Conservation (phyloP, 768 basidiomycete species). For the Macrolepiota albuminosa region DNA sequence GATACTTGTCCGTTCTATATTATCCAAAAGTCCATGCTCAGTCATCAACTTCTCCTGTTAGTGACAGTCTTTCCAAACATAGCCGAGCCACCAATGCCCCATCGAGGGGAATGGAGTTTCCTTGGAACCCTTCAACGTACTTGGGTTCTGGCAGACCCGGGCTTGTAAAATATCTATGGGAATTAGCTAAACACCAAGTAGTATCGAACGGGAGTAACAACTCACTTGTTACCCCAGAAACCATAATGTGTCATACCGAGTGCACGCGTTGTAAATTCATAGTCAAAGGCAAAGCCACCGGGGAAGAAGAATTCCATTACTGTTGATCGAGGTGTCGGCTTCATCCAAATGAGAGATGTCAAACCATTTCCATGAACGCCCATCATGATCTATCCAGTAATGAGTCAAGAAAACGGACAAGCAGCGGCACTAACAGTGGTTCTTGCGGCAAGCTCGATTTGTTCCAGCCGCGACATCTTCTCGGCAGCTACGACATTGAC, state of each 20-base stretch:
- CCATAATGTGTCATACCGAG: conserved; percentile 82
- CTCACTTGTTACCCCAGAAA: conserved; percentile 75
- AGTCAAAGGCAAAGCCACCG: conserved; percentile 81
- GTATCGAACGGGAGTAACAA: neutral
- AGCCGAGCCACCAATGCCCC: conserved; percentile 61
- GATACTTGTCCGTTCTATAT: neutral
- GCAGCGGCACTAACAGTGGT: conserved; percentile 57
- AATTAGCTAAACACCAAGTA: neutral
- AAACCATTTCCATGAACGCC: conserved; percentile 93
- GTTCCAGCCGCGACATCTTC: conserved; percentile 72
- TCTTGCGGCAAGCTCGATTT: conserved; percentile 73
- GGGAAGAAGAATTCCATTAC: conserved; percentile 93
- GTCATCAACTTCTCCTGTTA: conserved; percentile 60
- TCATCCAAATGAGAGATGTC: conserved; percentile 91
- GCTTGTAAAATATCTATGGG: conserved; percentile 61
- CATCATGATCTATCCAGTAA: conserved; percentile 73
- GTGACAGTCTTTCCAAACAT: conserved; percentile 51
- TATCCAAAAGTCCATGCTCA: conserved; percentile 18
- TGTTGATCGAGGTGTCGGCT: conserved; percentile 72
- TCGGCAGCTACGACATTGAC: conserved; percentile 87
- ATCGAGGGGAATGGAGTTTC: conserved; percentile 82
- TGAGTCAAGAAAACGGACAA: neutral
- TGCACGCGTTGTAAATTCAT: conserved; percentile 75
- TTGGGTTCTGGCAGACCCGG: conserved; percentile 62
- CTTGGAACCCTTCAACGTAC: conserved; percentile 87